Evolutionary conservation across 2,329 filamentous ascomycete species (phyloP).

Genomic region (Alternaria sp.): DNA sequence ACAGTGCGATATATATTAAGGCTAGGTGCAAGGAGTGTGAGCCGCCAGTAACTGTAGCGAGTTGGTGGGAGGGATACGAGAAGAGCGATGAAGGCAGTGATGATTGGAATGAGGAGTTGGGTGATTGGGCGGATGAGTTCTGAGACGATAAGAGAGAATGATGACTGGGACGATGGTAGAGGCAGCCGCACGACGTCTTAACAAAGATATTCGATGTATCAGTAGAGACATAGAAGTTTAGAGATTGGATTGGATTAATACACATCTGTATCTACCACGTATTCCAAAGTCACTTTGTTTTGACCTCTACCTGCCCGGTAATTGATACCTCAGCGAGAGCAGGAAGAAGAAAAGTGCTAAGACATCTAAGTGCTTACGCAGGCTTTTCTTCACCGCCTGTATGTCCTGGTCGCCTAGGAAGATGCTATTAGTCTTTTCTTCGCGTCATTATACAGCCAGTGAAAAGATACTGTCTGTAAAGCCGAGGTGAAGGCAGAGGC

Average conservation of each 20-base stretch:
- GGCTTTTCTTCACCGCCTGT: background rate
- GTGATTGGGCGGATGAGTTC: background rate
- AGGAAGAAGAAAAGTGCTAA: background rate
- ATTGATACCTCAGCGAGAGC: background rate
- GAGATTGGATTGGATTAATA: background rate
- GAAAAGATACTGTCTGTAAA: background rate
- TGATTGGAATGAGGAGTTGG: background rate
- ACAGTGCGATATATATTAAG: background rate
- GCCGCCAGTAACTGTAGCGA: background rate
- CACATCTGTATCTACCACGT: background rate
- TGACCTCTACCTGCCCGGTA: background rate
- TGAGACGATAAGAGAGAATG: background rate
- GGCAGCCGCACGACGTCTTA: background rate
- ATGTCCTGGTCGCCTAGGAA: background rate
- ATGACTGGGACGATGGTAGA: background rate
- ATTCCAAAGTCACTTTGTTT: background rate
- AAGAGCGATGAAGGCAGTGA: background rate
- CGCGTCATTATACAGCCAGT: background rate
- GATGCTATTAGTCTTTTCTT: background rate
- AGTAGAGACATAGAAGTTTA: background rate
- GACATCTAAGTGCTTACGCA: background rate
- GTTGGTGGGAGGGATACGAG: background rate
- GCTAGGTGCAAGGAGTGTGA: conserved; percentile 7
- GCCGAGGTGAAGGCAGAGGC: background rate
- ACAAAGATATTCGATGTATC: background rate